A percentile compares a stretch with the other conserved stretches of the same genome.
phyloP scores from a whole-genome alignment of 2,329 filamentous ascomycete species.

The Sordariomycetes sp. region DNA sequence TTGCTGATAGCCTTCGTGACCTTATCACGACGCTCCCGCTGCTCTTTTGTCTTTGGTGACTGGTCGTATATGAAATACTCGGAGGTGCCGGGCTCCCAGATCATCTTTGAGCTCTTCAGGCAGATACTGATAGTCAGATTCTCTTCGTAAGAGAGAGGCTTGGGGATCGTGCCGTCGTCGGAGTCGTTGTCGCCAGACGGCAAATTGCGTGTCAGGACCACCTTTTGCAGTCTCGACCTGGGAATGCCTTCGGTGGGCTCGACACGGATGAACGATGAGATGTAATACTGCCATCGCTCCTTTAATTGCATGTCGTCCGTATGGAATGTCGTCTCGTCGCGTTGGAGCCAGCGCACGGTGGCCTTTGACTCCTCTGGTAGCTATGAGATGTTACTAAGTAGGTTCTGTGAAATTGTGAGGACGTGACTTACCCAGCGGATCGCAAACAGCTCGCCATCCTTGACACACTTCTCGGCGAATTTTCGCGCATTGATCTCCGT shows the following conservation, averaged over 20 bases:
- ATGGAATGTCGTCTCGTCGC: constrained; percentile 70
- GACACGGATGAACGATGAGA: constrained; percentile 80
- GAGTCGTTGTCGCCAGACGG: constrained; percentile 52
- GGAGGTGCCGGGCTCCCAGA: constrained; percentile 61
- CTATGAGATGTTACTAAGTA: too few relatives aligned
- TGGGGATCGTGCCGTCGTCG: constrained; percentile 53
- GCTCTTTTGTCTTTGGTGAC: constrained; percentile 58
- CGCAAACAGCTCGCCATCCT: constrained; percentile 85
- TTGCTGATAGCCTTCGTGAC: constrained; percentile 44
- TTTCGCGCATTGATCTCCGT: constrained; percentile 85
- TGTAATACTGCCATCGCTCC: constrained; percentile 89
- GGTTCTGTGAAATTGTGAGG: background rate
- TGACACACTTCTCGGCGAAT: constrained; percentile 84
- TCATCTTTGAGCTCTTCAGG: constrained; percentile 68
- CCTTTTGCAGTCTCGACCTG: constrained; percentile 54
- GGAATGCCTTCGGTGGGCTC: constrained; percentile 78
- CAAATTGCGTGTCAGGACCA: constrained; percentile 63
- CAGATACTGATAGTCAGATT: constrained; percentile 65
- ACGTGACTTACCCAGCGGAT: constrained; percentile 72
- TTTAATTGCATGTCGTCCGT: constrained; percentile 79
- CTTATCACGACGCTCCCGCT: constrained; percentile 39
- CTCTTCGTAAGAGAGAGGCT: constrained; percentile 54
- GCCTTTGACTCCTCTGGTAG: constrained; percentile 60
- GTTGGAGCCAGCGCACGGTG: constrained; percentile 61
- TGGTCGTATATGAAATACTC: constrained; percentile 68